Evolutionary conservation across 306 rosid genomes (phyloP).

Genomic region (Amphicarpaea edgeworthii): DNA sequence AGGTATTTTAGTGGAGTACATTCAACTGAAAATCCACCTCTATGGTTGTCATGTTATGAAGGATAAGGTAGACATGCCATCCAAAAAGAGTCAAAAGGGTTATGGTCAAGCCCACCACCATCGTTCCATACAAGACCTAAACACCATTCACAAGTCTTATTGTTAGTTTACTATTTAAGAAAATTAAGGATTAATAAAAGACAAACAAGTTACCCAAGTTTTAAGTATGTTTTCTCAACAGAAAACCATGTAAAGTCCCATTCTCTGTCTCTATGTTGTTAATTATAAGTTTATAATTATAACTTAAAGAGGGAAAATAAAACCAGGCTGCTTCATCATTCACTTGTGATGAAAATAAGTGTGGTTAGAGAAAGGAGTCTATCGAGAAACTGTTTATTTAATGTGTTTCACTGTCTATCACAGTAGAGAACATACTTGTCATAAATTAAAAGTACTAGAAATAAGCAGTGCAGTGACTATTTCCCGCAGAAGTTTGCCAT

Average conservation of each 20-base stretch:
- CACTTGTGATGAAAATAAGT: not conserved
- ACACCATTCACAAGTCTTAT: constrained; percentile 15
- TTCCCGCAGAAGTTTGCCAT: not conserved
- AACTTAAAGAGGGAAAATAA: not conserved
- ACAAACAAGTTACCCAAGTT: constrained; percentile 1
- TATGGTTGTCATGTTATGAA: constrained; percentile 86
- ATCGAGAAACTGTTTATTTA: not conserved
- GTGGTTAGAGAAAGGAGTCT: not conserved
- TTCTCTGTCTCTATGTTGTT: not conserved
- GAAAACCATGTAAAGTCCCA: constrained; percentile 21
- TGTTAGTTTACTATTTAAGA: constrained; percentile 17
- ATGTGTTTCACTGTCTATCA: not conserved
- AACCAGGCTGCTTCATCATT: not conserved
- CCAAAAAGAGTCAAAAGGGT: constrained; percentile 74
- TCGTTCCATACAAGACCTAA: constrained; percentile 66
- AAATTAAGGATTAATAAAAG: constrained; percentile 30
- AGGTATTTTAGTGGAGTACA: not conserved
- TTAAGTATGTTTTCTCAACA: constrained; percentile 16
- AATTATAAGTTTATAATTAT: not conserved
- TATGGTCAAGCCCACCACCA: constrained; percentile 59
- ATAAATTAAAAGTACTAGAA: not conserved
- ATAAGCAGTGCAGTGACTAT: not conserved
- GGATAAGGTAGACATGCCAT: constrained; percentile 87
- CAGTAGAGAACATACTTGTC: not conserved
- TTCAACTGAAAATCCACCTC: constrained; percentile 64